Conservation (phyloP, 192 early-diverging fungal genomes). For the Allomyces javanicus region DNA sequence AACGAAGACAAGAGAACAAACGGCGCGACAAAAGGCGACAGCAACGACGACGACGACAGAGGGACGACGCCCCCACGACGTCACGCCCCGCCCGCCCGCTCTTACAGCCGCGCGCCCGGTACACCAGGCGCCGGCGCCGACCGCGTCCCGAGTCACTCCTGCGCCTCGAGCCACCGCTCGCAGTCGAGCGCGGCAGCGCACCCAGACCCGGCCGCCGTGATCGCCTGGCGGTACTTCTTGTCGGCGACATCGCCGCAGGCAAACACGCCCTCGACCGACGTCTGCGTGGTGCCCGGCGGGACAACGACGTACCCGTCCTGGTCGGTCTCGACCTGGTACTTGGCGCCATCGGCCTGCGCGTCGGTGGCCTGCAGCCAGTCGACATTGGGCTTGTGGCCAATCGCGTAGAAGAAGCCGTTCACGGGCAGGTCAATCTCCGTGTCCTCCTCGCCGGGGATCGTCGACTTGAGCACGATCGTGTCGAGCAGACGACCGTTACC, state of each 20-base stretch:
- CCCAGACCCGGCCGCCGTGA: constrained; percentile 88
- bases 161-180: constrained; percentile 82
- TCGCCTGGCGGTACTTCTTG: constrained; percentile 85
- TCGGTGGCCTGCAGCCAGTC: constrained; percentile 6
- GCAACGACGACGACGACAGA: too few relatives aligned
- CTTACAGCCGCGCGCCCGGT: too few relatives aligned
- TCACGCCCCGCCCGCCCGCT: too few relatives aligned
- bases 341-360: constrained; percentile 31
- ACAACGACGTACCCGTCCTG: constrained; percentile 75
- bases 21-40: too few relatives aligned
- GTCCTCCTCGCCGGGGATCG: constrained; percentile 28
- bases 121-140: too few relatives aligned
- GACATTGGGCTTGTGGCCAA: constrained; percentile 81
- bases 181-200: constrained; percentile 96
- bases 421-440: constrained; percentile 44
- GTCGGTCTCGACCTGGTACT: constrained; percentile 55
- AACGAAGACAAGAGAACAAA: too few relatives aligned
- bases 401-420: constrained; percentile 94
- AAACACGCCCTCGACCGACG: constrained; percentile 82
- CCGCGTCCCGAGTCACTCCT: constrained; percentile 4
- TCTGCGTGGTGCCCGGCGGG: constrained; percentile 46
- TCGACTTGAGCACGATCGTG: constrained; percentile 53
- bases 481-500: constrained; percentile 68
- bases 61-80: too few relatives aligned
- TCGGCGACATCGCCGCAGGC: constrained; percentile 98